phyloP scores from a whole-genome alignment of 306 rosid species.

The barrel medic (Medicago truncatula) region MtrunA17r5.0-ANR NC_053042.1:48101501-48102000 shows the following conservation, averaged over 20 bases:
- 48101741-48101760: constrained; percentile 49
- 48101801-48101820: neutral
- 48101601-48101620: neutral
- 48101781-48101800: constrained; percentile 11
- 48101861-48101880: too few species aligned
- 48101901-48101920: too few species aligned
- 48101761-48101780: constrained; percentile 38
- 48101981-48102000: too few species aligned
- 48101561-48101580: constrained; percentile 7
- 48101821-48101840: neutral
- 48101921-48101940: too few species aligned
- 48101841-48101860: neutral
- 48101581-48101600: constrained; percentile 18
- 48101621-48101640: constrained; percentile 18
- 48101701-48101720: neutral
- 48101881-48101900: too few species aligned
- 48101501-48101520: constrained; percentile 7
- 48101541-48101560: constrained; percentile 18
- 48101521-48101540: constrained; percentile 7
- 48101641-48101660: constrained; percentile 37
- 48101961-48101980: too few species aligned
- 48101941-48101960: too few species aligned
- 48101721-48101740: constrained; percentile 43
- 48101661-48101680: constrained; percentile 44
- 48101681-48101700: neutral